Evolutionary conservation across 2,329 filamentous ascomycete species (phyloP).

Genomic region (Paecilomyces dactylethromorphus): DNA sequence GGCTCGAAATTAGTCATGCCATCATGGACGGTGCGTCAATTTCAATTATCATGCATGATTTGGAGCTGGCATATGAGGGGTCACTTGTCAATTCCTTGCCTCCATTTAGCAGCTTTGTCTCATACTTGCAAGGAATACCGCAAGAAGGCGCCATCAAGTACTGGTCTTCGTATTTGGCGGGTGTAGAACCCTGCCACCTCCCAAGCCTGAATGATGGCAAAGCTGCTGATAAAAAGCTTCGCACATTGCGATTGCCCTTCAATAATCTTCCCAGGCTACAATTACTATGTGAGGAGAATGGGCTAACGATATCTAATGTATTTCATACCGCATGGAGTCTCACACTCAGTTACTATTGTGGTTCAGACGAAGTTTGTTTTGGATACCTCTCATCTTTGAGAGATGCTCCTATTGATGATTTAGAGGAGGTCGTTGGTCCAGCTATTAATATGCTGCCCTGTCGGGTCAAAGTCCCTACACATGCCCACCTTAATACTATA

Average conservation of each 20-base stretch:
- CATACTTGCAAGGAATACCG: slow-evolving; percentile 20
- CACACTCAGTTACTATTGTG: slow-evolving; percentile 53
- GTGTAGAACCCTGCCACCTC: slow-evolving; percentile 29
- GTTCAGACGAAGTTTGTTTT: slow-evolving; percentile 63
- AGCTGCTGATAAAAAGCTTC: slow-evolving; percentile 16
- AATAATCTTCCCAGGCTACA: slow-evolving; percentile 24
- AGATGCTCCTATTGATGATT: slow-evolving; percentile 32
- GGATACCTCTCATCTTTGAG: slow-evolving; percentile 39
- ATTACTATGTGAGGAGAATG: slow-evolving; percentile 33
- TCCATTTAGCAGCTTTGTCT: slow-evolving; percentile 29
- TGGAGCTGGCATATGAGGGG: slow-evolving; percentile 40
- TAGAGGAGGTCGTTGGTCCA: slow-evolving; percentile 41
- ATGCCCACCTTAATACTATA: slow-evolving; percentile 28
- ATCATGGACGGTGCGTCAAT: slow-evolving; percentile 48
- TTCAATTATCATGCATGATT: slow-evolving; percentile 41
- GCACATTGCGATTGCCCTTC: slow-evolving; percentile 24
- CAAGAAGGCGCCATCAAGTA: slow-evolving; percentile 24
- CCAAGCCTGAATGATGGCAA: slow-evolving; percentile 26
- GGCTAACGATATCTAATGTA: slow-evolving; percentile 44
- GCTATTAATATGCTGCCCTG: slow-evolving; percentile 43
- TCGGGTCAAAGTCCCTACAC: slow-evolving; percentile 30
- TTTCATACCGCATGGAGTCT: slow-evolving; percentile 69
- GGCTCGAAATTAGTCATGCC: slow-evolving; percentile 47
- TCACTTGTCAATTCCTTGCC: slow-evolving; percentile 30
- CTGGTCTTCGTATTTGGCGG: slow-evolving; percentile 30